Evolutionary conservation across 352 stramenopile species (phyloP).

Genomic region (Phytophthora chlamydospora): DNA sequence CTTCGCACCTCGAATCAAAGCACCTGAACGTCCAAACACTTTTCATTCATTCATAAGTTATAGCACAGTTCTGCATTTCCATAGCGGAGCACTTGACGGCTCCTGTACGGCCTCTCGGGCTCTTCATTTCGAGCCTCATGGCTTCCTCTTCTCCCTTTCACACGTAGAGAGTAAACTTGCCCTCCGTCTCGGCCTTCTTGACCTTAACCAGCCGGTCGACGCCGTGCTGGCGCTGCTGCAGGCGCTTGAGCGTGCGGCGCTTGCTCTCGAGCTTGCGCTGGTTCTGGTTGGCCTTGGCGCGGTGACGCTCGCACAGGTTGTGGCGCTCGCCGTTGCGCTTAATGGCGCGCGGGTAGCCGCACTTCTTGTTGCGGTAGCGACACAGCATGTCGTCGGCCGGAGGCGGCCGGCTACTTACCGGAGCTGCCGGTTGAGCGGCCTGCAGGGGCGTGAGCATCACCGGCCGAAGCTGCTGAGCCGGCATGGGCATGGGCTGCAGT

Average conservation of each 20-base stretch:
- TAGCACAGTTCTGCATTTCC: constrained; percentile 28
- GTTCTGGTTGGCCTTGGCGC: constrained; percentile 80
- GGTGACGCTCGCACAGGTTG: constrained; percentile 69
- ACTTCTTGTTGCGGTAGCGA: constrained; percentile 74
- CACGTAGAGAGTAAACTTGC: constrained; percentile 29
- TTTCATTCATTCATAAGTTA: constrained; percentile 36
- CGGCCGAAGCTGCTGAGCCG: constrained; percentile 11
- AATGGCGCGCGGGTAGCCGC: constrained; percentile 55
- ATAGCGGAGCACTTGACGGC: neutral
- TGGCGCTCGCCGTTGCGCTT: constrained; percentile 75
- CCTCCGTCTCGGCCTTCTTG: constrained; percentile 30
- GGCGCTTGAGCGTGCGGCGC: constrained; percentile 64
- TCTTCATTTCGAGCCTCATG: constrained; percentile 13
- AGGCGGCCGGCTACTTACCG: no score
- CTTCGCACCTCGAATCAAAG: no score
- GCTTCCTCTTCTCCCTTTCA: constrained; percentile 3
- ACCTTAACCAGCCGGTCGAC: constrained; percentile 23
- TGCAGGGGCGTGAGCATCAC: constrained; percentile 4
- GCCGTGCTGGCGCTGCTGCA: constrained; percentile 25
- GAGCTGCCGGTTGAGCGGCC: neutral
- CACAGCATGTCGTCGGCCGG: constrained; percentile 45
- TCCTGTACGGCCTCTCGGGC: constrained; percentile 1
- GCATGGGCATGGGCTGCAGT: constrained; percentile 36
- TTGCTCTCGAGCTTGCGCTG: constrained; percentile 86
- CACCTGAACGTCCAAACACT: no score